Evolutionary conservation across 768 basidiomycete genomes (phyloP), one percentile per base, ranked within the genome.

Genomic region (Mycena epipterygia): DNA sequence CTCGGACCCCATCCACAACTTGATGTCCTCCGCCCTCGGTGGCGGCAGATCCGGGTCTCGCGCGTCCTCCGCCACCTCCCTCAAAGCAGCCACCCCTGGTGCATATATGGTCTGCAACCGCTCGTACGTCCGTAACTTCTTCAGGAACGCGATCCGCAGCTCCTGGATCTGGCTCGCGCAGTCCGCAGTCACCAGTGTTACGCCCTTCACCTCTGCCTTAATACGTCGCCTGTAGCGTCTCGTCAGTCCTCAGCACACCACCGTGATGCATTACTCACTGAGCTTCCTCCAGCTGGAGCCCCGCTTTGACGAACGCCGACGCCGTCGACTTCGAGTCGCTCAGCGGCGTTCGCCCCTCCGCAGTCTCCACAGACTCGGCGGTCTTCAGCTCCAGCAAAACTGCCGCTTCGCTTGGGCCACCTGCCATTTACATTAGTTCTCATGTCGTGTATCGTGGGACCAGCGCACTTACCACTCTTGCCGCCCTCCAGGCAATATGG

Each of bases 251-350:
- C n/a, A n/a, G n/a, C n/a, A n/a, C n/a, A n/a, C n/a, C n/a, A n/a
- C n/a, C n/a, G n/a, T n/a, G n/a, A n/a, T n/a, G n/a, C 44, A 23
- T 25, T 46, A 52, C 70, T n/a, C 42, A 71, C 70, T 71, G 70
- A 14, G 60, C 30, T 21, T 71, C 64, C 33, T 71, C 70, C 4
- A 71, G 51, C 53, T 67, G 64, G 13, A 71, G 11, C 19, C 63
- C 57, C 1, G 64, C 70, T 37, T 48, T 62, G 16, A 71, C 27
- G 30, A 71, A 71, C 0, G 58, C 49, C 5, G 42, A 33, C 13
- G 35, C 32, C n/a, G 51, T 46, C n/a, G 37, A 19, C 21, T 49
- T 30, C 12, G 14, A 8, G 14, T 56, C 33, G 17, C 16, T 23
- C 33, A 58, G 0, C 0, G 35, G 25, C 12, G 29, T 41, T 3